Percentiles rank a stretch among this genome's conserved stretches.
phyloP scores from a whole-genome alignment of 495 filamentous ascomycete species.

The Penicillium ochrochloron region DNA sequence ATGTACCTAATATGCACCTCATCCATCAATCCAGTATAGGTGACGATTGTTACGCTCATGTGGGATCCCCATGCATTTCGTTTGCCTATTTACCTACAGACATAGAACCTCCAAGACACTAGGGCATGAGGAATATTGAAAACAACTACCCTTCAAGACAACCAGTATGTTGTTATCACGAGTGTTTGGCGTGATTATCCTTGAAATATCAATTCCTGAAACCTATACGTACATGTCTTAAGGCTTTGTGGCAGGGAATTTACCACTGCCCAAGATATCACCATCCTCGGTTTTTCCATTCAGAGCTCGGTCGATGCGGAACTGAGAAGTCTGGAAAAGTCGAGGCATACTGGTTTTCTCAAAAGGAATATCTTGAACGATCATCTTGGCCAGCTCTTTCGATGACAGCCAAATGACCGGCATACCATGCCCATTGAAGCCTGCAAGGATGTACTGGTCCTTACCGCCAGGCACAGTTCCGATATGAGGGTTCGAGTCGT shows the following conservation, averaged over 20 bases:
- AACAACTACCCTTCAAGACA: too few relatives aligned
- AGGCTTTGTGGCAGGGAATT: constrained; percentile 22
- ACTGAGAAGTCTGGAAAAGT: constrained; percentile 38
- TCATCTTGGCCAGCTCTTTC: constrained; percentile 53
- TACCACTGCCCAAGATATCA: constrained; percentile 26
- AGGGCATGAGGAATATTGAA: too few relatives aligned
- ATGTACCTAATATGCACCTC: not conserved
- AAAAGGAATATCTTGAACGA: constrained; percentile 36
- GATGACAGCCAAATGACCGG: constrained; percentile 48
- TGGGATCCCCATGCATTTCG: not conserved
- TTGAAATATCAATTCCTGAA: not conserved
- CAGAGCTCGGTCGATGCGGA: constrained; percentile 24
- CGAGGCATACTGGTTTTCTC: constrained; percentile 43
- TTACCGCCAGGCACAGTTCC: constrained; percentile 49
- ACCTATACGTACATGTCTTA: not conserved
- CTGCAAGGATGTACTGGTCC: constrained; percentile 52
- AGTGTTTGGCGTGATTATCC: not conserved
- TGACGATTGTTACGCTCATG: not conserved
- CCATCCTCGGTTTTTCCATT: constrained; percentile 25
- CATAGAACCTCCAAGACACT: too few relatives aligned
- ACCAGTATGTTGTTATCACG: too few relatives aligned
- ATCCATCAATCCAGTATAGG: not conserved
- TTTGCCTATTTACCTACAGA: not conserved
- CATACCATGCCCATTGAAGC: constrained; percentile 63
- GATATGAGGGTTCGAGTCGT: constrained; percentile 53